Conservation (phyloP, 305 asterid genomes). For the Solanum chacoense region DNA sequence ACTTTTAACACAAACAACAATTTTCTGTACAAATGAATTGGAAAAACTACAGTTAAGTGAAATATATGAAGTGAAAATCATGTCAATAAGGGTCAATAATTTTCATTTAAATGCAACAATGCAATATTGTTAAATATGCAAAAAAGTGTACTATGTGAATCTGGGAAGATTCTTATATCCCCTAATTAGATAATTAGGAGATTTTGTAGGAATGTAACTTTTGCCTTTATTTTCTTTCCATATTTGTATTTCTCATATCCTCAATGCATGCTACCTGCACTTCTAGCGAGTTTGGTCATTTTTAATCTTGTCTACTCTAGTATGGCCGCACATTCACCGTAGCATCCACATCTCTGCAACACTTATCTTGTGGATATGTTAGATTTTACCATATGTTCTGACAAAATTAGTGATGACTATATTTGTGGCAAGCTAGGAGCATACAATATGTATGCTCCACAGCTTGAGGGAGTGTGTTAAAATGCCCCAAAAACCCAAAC, state of each 20-base stretch:
- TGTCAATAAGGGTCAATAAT: not conserved
- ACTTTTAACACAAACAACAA: not conserved
- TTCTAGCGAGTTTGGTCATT: not conserved
- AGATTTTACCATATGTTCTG: not conserved
- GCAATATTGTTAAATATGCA: not conserved
- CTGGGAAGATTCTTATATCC: not conserved
- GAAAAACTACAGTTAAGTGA: not conserved
- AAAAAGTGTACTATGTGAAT: not conserved
- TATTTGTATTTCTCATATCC: not conserved
- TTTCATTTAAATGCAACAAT: not conserved
- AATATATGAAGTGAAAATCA: not conserved
- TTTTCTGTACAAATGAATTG: not conserved
- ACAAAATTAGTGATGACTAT: not conserved
- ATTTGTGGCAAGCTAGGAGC: not conserved
- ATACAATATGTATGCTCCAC: not conserved
- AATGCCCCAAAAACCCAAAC: not conserved
- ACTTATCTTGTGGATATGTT: not conserved
- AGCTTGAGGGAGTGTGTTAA: not conserved
- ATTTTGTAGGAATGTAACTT: not conserved
- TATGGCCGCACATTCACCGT: not conserved
- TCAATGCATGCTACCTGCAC: not conserved
- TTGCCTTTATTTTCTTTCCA: not conserved
- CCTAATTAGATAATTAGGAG: not conserved
- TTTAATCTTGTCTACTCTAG: not conserved
- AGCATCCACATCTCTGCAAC: not conserved